Base-by-base conservation (phyloP, 345 rosid genomes). In the Brassica juncea region DNA sequence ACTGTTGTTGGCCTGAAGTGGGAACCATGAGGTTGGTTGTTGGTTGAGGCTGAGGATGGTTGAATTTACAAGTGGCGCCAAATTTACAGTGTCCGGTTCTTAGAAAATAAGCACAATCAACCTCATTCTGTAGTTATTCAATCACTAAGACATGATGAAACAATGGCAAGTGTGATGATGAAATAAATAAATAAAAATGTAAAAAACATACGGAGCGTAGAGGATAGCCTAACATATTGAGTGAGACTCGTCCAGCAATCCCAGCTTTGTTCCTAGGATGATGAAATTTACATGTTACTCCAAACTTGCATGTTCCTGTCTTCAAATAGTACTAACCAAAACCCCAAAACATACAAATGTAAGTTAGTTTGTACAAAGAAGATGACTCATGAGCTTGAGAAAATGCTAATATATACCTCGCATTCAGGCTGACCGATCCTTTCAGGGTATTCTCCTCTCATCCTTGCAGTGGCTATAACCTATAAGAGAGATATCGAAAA, bases 291-390 rank as follows among this genome's bases (percentile, higher is more conserved):
- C 99, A 96, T 73, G 99, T 96, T 75, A 94, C 97, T 75, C 99
- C 99, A 87, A 96, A 96, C 85, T 89, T 96, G 87, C 99, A 96
- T 16, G 94, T 93, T 82, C 99, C 99, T 44, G 98, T 96, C 89
- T 92, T 93, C 82, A 96, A 83, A 80, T 88, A 96, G 87, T 90
- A 93, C 99, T 96, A 89, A 5, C 0, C 59, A 75, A 66, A 39
- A 2, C 35, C 30, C 28, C 69, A 86, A 31, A 81, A 66, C 27
- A 77, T 37, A 79, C 68, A 68, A 68, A 80, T 63, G 39, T 35
- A 83, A 70, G 30, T 32, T 72, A 69, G 65, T 37, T 34, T 7
- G 49, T 54, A 27, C 5, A 55, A 63, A 61, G 59, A 69, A 68
- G 59, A 69, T 34, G 52, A 65, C n/a, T 32, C 63, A 35, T 25